phyloP scores from a whole-genome alignment of 331 rosid genomes.

The Ulmus americana region DNA sequence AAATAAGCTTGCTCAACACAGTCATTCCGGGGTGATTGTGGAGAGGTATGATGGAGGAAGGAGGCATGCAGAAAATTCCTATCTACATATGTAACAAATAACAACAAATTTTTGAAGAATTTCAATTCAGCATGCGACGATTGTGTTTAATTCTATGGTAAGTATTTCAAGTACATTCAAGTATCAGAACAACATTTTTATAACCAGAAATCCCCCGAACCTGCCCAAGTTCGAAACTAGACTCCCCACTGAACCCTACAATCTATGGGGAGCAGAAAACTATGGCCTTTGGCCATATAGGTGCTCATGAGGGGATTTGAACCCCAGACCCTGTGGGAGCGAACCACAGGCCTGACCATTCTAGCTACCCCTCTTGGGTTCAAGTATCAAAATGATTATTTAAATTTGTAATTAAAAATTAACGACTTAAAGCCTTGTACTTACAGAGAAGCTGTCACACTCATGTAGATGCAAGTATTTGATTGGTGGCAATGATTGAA shows the following conservation, averaged over 20 bases:
- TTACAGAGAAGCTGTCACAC: slow-evolving; percentile 78
- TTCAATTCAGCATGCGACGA: neutral
- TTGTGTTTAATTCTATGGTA: neutral
- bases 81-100: slow-evolving; percentile 46
- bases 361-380: no score
- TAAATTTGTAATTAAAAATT: slow-evolving; percentile 7
- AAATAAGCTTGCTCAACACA: slow-evolving; percentile 89
- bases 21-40: slow-evolving; percentile 98
- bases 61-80: slow-evolving; percentile 96
- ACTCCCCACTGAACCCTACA: neutral
- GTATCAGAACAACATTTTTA: slow-evolving; percentile 10
- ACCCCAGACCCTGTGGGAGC: no score
- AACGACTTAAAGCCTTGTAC: slow-evolving; percentile 17
- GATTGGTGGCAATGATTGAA: slow-evolving; percentile 62
- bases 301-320: no score
- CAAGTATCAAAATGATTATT: no score
- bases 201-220: neutral
- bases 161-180: slow-evolving; percentile 14
- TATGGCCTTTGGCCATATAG: no score
- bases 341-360: no score
- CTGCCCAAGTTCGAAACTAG: neutral
- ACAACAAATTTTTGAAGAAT: neutral
- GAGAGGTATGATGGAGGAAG: slow-evolving; percentile 78
- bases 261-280: no score
- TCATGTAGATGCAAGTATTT: slow-evolving; percentile 85